phyloP scores from a whole-genome alignment of 495 filamentous ascomycete genomes.

The Rostrohypoxylon terebratum region DNA sequence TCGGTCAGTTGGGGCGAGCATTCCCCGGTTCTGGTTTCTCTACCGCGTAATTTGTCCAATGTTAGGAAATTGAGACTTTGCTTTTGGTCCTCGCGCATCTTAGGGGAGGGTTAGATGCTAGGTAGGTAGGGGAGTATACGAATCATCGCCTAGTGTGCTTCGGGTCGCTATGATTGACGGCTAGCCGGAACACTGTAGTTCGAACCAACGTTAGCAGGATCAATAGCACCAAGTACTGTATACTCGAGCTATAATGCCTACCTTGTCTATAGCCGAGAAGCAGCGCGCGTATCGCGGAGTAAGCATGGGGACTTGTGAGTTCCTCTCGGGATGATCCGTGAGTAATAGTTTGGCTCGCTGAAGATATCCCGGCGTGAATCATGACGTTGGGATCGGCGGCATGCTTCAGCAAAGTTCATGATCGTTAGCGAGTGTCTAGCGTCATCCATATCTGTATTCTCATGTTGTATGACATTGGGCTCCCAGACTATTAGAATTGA shows the following conservation, averaged over 20 bases:
- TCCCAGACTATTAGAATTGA: neutral
- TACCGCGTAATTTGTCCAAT: neutral
- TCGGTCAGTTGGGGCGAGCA: conserved; percentile 16
- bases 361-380: neutral
- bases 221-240: neutral
- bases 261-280: neutral
- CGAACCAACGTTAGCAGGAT: neutral
- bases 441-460: neutral
- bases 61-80: neutral
- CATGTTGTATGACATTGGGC: neutral
- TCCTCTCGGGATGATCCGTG: neutral
- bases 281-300: neutral
- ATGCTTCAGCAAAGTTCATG: neutral
- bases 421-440: neutral
- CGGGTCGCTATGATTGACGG: conserved; percentile 17
- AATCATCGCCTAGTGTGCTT: neutral
- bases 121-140: neutral
- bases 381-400: conserved; percentile 8
- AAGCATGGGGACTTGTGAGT: neutral
- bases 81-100: neutral
- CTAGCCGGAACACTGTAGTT: neutral
- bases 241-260: neutral
- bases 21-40: neutral
- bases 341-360: neutral
- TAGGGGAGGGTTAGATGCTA: neutral